Conservation (phyloP, 169 alveolate genomes). For the Eimeria praecox region DNA sequence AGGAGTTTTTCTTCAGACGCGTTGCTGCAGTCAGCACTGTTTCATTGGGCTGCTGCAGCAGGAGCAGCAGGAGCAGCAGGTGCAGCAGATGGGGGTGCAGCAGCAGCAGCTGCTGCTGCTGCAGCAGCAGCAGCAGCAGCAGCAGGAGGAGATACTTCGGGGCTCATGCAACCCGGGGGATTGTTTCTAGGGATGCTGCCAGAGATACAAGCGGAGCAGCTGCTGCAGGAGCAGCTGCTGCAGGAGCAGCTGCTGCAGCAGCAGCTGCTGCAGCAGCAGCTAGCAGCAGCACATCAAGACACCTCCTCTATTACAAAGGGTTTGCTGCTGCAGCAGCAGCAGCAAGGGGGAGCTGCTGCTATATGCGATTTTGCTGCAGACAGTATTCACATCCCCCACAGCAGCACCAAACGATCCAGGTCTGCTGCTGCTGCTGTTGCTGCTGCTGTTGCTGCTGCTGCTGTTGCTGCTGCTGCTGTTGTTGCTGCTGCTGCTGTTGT, state of each 20-base stretch:
- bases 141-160: background rate
- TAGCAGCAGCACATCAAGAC: slow-evolving; percentile 20
- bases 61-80: slow-evolving; percentile 23
- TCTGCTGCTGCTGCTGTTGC: background rate
- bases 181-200: slow-evolving; percentile 8
- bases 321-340: background rate
- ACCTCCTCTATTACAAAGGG: background rate
- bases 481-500: too few relatives aligned
- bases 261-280: slow-evolving; percentile 28
- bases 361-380: background rate
- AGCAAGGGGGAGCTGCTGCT: background rate
- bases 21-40: slow-evolving; percentile 2
- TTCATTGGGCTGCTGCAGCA: slow-evolving; percentile 20
- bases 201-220: slow-evolving; percentile 17
- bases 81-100: background rate
- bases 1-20: background rate
- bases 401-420: slow-evolving; percentile 10
- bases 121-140: slow-evolving; percentile 29
- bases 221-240: slow-evolving; percentile 58
- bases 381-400: background rate
- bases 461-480: background rate
- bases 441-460: background rate
- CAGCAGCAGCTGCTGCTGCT: slow-evolving; percentile 29
- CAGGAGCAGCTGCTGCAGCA: slow-evolving; percentile 47
- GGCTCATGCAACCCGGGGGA: background rate